A percentile compares a stretch with the other conserved stretches of the same genome.
Evolutionary conservation across 2,329 filamentous ascomycete genomes (phyloP).

Genomic region (Sporothrix luriei): DNA sequence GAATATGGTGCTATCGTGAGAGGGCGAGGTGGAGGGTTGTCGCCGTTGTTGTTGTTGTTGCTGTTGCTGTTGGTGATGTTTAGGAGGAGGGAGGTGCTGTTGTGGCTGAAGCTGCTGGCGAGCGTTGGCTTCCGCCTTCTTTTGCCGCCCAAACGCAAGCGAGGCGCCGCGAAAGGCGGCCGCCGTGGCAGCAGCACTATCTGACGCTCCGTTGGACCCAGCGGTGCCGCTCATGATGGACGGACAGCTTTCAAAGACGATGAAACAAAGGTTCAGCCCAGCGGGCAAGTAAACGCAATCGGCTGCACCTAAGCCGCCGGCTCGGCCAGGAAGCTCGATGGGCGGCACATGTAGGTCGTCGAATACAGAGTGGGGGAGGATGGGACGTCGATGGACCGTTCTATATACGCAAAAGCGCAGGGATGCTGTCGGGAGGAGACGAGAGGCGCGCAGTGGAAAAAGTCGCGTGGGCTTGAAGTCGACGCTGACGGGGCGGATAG

Average conservation of each 20-base stretch:
- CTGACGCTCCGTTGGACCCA: conserved; percentile 31
- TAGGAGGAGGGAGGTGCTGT: conserved; percentile 1
- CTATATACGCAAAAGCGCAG: neutral
- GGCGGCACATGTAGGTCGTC: conserved; percentile 25
- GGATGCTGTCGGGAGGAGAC: neutral
- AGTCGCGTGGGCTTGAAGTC: neutral
- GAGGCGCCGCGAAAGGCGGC: conserved; percentile 56
- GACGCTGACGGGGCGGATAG: neutral
- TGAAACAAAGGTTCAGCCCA: neutral
- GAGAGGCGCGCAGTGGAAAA: neutral
- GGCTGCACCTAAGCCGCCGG: conserved; percentile 22
- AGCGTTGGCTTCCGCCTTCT: conserved; percentile 10
- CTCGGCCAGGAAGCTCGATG: conserved; percentile 19
- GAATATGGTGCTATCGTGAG: conserved; percentile 40
- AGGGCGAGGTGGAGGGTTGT: conserved; percentile 32
- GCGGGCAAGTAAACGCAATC: neutral
- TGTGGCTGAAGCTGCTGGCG: neutral
- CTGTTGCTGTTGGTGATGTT: conserved; percentile 20
- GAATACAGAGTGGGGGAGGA: neutral
- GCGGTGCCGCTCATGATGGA: conserved; percentile 6
- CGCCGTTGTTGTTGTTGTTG: conserved; percentile 27
- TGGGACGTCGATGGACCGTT: neutral
- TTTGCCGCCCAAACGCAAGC: conserved; percentile 54
- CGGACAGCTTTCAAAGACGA: neutral
- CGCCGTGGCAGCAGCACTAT: conserved; percentile 39